These are phyloP conservation scores for Agaricus bisporus DNA, from an alignment of 768 basidiomycete genomes.

Conservation along the genomic window DNA sequence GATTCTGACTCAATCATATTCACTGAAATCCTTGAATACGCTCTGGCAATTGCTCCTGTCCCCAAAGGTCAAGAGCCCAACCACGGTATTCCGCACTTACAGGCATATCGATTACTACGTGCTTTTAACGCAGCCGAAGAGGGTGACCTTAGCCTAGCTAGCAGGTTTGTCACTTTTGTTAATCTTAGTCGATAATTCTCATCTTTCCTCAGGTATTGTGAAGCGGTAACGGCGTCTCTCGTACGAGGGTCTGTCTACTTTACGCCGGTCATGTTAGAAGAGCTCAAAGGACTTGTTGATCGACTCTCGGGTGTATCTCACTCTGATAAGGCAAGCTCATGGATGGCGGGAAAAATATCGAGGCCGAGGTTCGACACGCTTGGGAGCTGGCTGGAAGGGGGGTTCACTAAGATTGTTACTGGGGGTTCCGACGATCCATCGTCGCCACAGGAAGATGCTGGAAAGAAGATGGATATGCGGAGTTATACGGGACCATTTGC, in stretches of 20 bases:
- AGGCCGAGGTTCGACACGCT: slow-evolving; percentile 92
- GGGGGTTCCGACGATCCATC: slow-evolving; percentile 69
- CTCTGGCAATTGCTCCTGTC: slow-evolving; percentile 64
- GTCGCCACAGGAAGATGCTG: slow-evolving; percentile 26
- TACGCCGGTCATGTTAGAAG: slow-evolving; percentile 59
- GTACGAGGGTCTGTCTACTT: slow-evolving; percentile 60
- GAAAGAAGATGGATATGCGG: slow-evolving; percentile 32
- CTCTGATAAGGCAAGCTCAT: slow-evolving; percentile 72
- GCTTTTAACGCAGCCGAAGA: slow-evolving; percentile 75
- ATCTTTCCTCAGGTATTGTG: slow-evolving; percentile 67
- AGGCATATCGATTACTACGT: slow-evolving; percentile 80
- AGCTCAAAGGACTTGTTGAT: slow-evolving; percentile 73
- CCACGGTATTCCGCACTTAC: slow-evolving; percentile 75
- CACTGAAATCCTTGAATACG: slow-evolving; percentile 91
- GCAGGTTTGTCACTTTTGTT: slow-evolving; percentile 43
- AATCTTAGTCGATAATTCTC: neutral
- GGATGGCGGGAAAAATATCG: slow-evolving; percentile 81
- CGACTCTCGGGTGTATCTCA: slow-evolving; percentile 69
- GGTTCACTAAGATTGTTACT: slow-evolving; percentile 91
- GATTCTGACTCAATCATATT: slow-evolving; percentile 76
- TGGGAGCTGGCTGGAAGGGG: slow-evolving; percentile 87
- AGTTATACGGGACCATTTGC: slow-evolving; percentile 78
- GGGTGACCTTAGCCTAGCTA: slow-evolving; percentile 73
- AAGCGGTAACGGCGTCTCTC: slow-evolving; percentile 73
- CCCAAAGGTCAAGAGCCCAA: slow-evolving; percentile 86